phyloP scores from a whole-genome alignment of 768 basidiomycete species.

The Lenzites betulinus region DNA sequence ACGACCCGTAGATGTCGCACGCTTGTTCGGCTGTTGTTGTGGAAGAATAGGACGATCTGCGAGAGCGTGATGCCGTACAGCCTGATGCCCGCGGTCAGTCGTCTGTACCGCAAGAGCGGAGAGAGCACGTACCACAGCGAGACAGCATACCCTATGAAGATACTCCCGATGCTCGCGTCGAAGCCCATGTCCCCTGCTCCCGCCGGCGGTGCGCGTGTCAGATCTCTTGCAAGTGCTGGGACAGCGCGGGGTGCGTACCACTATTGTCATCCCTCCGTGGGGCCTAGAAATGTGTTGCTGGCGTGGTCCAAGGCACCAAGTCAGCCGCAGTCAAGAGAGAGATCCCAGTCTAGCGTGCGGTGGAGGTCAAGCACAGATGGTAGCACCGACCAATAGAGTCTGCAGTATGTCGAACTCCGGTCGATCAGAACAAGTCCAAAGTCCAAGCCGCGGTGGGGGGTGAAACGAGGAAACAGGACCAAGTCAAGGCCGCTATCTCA shows the following conservation, averaged over 20 bases:
- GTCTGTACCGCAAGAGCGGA: neutral
- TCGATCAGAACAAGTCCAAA: too few species aligned
- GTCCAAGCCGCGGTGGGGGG: too few species aligned
- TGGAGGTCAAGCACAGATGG: too few species aligned
- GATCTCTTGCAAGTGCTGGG: neutral
- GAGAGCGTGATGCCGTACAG: slow-evolving; percentile 1
- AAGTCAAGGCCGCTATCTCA: too few species aligned
- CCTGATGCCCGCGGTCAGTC: neutral
- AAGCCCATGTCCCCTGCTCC: neutral
- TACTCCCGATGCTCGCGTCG: neutral
- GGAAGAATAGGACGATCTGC: slow-evolving; percentile 2
- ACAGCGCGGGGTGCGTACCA: neutral
- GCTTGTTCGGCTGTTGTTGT: neutral
- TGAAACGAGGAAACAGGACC: too few species aligned
- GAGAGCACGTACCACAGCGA: slow-evolving; percentile 1
- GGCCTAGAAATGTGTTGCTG: too few species aligned
- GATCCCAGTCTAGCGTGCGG: too few species aligned
- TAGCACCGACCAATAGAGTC: too few species aligned
- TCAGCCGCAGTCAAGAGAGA: too few species aligned
- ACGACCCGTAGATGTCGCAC: neutral
- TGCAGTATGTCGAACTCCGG: too few species aligned
- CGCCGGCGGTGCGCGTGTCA: neutral
- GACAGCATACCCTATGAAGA: slow-evolving; percentile 4
- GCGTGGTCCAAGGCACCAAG: too few species aligned
- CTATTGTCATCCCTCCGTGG: too few species aligned